These are phyloP conservation scores for Penicillium salamii DNA, from an alignment of 495 filamentous ascomycete genomes.

Conservation along the genomic window DNA sequence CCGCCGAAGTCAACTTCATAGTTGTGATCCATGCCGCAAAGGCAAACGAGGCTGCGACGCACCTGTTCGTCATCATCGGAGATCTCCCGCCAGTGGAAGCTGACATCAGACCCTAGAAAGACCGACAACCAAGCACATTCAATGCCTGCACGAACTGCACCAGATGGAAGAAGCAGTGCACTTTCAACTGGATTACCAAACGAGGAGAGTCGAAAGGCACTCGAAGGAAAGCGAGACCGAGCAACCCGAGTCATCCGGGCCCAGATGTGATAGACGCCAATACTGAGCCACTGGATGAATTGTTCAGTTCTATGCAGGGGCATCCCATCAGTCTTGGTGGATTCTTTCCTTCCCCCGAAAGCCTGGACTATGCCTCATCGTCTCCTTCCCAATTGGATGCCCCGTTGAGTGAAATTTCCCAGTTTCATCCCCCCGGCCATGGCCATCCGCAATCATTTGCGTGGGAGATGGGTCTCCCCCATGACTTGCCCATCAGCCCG, in stretches of 20 bases:
- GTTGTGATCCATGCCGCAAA: constrained; percentile 45
- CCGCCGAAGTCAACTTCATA: constrained; percentile 34
- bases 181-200: constrained; percentile 27
- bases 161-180: constrained; percentile 28
- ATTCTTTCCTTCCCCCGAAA: neutral
- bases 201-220: constrained; percentile 2
- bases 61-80: constrained; percentile 10
- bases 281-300: neutral
- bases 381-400: neutral
- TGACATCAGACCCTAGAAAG: constrained; percentile 12
- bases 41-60: constrained; percentile 45
- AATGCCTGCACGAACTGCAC: constrained; percentile 28
- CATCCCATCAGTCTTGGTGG: neutral
- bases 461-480: neutral
- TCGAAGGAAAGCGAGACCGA: neutral
- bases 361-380: neutral
- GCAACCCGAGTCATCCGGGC: neutral
- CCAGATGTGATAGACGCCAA: neutral
- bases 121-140: constrained; percentile 5
- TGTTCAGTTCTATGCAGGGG: constrained; percentile 5
- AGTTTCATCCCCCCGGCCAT: neutral
- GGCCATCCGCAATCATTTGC: neutral
- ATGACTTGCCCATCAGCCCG: neutral
- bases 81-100: neutral
- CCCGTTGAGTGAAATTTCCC: neutral